Percentiles rank a stretch among this genome's conserved stretches.
Conservation (phyloP, 805 yeast species). For the Yarrowia hollandica region DNA sequence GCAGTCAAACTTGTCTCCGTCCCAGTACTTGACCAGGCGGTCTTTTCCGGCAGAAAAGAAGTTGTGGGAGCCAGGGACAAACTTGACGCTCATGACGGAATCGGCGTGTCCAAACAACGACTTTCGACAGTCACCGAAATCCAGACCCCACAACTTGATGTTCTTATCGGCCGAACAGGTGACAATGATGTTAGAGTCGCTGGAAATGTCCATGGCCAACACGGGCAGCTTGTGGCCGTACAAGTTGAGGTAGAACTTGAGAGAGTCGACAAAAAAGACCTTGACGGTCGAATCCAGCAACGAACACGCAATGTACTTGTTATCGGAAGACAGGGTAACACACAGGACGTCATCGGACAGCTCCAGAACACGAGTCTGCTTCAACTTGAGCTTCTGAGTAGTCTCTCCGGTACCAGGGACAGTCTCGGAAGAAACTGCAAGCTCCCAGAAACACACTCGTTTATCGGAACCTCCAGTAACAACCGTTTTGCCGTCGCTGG, state of each 20-base stretch:
- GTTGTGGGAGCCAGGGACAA: conserved; percentile 81
- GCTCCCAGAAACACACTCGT: conserved; percentile 84
- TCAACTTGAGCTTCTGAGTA: conserved; percentile 56
- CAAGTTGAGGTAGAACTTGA: conserved; percentile 82
- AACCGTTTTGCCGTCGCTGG: conserved; percentile 79
- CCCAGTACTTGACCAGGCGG: conserved; percentile 92
- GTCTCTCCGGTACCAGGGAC: conserved; percentile 66
- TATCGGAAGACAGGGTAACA: conserved; percentile 77
- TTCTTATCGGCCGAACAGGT: conserved; percentile 97
- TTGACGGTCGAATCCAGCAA: conserved; percentile 93
- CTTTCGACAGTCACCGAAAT: conserved; percentile 97
- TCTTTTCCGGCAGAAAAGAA: conserved; percentile 91
- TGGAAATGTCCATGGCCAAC: conserved; percentile 84
- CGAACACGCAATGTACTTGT: conserved; percentile 75
- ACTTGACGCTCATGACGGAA: conserved; percentile 83
- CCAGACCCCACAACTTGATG: conserved; percentile 97
- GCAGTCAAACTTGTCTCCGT: conserved; percentile 94
- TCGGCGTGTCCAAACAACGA: conserved; percentile 97
- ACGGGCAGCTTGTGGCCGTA: conserved; percentile 98
- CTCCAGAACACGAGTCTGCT: conserved; percentile 80
- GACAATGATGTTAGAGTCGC: conserved; percentile 80
- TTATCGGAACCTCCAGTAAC: conserved; percentile 96
- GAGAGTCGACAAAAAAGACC: conserved; percentile 81
- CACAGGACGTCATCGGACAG: conserved; percentile 80
- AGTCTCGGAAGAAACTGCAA: conserved; percentile 61